These are phyloP conservation scores for Mimosa pudica DNA, from an alignment of 306 rosid species.

Conservation along the genomic window DNA sequence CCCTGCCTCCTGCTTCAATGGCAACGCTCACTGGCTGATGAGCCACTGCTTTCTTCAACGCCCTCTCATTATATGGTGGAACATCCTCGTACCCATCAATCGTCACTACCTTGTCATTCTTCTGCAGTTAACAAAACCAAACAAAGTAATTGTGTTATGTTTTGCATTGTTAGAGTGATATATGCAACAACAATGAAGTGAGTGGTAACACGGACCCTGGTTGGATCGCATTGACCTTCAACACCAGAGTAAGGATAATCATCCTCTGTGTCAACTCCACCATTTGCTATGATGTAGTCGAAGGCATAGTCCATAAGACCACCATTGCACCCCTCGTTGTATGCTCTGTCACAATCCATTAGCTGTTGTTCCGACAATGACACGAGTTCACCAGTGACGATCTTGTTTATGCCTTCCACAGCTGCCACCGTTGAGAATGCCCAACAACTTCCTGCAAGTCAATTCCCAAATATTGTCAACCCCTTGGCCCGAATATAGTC, in stretches of 20 bases:
- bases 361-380: conserved; percentile 72
- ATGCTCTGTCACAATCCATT: conserved; percentile 56
- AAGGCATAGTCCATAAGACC: conserved; percentile 79
- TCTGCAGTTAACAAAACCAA: neutral
- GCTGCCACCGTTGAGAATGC: conserved; percentile 67
- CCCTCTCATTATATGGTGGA: conserved; percentile 54
- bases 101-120: conserved; percentile 65
- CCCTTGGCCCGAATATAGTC: neutral
- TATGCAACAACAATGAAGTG: neutral
- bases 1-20: conserved; percentile 60
- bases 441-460: conserved; percentile 66
- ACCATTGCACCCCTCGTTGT: conserved; percentile 64
- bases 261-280: conserved; percentile 56
- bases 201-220: conserved; percentile 35
- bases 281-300: conserved; percentile 64
- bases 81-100: conserved; percentile 89
- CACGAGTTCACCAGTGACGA: conserved; percentile 47
- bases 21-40: conserved; percentile 54
- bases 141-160: neutral
- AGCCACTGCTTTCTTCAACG: conserved; percentile 53
- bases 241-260: conserved; percentile 62
- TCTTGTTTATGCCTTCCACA: conserved; percentile 67
- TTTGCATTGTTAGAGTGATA: neutral
- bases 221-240: conserved; percentile 46
- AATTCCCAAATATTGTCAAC: neutral